A percentile compares a stretch with the other conserved stretches of the same genome.
Evolutionary conservation across 352 stramenopile species (phyloP).

Genomic region (Elongisporangium senticosum): DNA sequence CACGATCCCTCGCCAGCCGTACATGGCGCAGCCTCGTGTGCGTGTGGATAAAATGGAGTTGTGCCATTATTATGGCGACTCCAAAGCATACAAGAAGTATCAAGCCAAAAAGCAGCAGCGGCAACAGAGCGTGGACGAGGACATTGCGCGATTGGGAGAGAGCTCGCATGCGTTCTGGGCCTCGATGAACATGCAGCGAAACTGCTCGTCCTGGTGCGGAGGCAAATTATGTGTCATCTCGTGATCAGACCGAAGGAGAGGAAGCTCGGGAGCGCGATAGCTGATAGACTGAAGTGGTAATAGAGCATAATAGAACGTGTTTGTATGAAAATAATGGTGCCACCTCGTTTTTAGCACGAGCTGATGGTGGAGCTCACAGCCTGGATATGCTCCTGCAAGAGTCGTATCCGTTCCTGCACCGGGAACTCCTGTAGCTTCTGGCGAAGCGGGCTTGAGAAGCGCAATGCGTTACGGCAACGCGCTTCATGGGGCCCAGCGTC

Average conservation of each 20-base stretch:
- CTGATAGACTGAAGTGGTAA: conserved; percentile 3
- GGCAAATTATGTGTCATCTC: conserved; percentile 6
- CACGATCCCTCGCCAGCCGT: conserved; percentile 61
- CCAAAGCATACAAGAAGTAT: conserved; percentile 64
- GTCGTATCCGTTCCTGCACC: conserved; percentile 30
- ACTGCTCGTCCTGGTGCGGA: conserved; percentile 16
- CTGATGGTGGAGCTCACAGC: conserved; percentile 35
- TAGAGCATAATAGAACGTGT: conserved; percentile 9
- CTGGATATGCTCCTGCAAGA: conserved; percentile 29
- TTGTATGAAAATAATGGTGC: conserved; percentile 1
- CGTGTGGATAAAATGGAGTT: conserved; percentile 54
- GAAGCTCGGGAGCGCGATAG: background rate
- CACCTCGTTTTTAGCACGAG: background rate
- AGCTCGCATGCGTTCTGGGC: conserved; percentile 11
- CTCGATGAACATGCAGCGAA: conserved; percentile 15
- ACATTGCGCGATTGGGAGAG: conserved; percentile 3
- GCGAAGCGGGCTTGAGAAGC: conserved; percentile 51
- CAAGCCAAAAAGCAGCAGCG: conserved; percentile 35
- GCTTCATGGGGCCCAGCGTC: conserved; percentile 17
- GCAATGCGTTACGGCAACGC: conserved; percentile 2
- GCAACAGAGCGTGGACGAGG: conserved; percentile 10
- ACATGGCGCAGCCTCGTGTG: conserved; percentile 60
- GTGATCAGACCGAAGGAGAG: background rate
- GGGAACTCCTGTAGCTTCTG: conserved; percentile 35
- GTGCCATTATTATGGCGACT: conserved; percentile 72